Evolutionary conservation across 2,329 filamentous ascomycete genomes (phyloP), one percentile per base, ranked within the genome.

Genomic region (Plectosphaerella plurivora): DNA sequence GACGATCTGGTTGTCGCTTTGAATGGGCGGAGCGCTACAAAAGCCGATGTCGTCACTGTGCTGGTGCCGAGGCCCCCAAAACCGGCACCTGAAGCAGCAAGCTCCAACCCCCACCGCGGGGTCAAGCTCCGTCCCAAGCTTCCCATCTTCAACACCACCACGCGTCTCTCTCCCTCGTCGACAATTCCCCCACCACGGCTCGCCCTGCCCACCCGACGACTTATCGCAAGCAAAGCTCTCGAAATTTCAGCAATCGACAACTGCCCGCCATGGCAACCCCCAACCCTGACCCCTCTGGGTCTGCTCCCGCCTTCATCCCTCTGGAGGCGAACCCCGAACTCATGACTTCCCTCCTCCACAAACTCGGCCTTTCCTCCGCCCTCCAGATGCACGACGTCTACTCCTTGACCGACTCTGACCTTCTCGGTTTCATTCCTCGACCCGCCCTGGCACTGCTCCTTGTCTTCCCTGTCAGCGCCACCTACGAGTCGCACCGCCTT

Each of bases 381-480:
- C 80, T 97, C 45, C 78, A 83, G 62, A 86, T 96, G 72, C 87
- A 95, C 76, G 93, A 97, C 71, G 90, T 97, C 68, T 97, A 87
- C 80, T 92, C 87, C 60, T 86, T 97, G 64, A 87, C 88, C 58
- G 92, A 97, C 50, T 85, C 89, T 0, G 86, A 91, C 50, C 81
- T 97, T 39, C 84, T 97, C 49, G 82, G 84, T 55, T 91, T 96
- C 70, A 84, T 97, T 39, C 92, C 94, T 0, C 89, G 92, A 2
- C 94, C 94, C 3, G 89, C 90, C 2, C 81, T 91, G 58, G 93
- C 93, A 6, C 83, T 97, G 15, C 85, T 97, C 33, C 87, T 97
- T 61, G 91, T 97, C 58, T 96, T 97, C 69, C 93, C 94, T 59
- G 81, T 96, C 57, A 90, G 83, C 51, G 76, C 84, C 47, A 79